These are phyloP conservation scores for Rosa hybrid DNA, from an alignment of 331 rosid species.

Conservation along the genomic window DNA sequence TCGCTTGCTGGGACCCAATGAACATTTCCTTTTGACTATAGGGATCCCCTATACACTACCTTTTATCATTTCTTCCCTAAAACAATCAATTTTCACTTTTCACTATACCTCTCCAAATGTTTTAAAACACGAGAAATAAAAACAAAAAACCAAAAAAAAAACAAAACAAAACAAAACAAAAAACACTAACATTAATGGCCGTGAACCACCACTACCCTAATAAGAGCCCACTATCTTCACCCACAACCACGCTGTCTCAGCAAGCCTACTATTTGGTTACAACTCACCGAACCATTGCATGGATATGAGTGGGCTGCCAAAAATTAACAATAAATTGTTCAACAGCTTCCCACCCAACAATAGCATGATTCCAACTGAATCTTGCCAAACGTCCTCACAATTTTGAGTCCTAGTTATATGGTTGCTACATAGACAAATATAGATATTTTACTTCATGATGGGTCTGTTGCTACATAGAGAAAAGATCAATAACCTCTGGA, in stretches of 20 bases:
- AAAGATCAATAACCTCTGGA: slow-evolving; percentile 73
- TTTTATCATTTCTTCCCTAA: neutral
- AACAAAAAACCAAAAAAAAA: too few species aligned
- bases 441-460: neutral
- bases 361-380: neutral
- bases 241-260: neutral
- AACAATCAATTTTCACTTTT: too few species aligned
- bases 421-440: neutral
- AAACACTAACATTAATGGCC: neutral
- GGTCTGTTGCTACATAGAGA: neutral
- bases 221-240: neutral
- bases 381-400: neutral
- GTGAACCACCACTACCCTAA: neutral
- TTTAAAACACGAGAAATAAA: neutral
- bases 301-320: neutral
- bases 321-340: neutral
- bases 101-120: neutral
- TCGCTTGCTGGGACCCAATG: neutral
- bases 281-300: neutral
- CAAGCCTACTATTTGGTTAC: neutral
- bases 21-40: neutral
- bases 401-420: neutral
- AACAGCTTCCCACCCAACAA: neutral
- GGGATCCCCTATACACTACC: neutral
- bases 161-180: too few species aligned